A percentile compares a stretch with the other conserved stretches of the same genome.
phyloP scores from a whole-genome alignment of 768 basidiomycete genomes.

The Tephrocybe sp. region DNA sequence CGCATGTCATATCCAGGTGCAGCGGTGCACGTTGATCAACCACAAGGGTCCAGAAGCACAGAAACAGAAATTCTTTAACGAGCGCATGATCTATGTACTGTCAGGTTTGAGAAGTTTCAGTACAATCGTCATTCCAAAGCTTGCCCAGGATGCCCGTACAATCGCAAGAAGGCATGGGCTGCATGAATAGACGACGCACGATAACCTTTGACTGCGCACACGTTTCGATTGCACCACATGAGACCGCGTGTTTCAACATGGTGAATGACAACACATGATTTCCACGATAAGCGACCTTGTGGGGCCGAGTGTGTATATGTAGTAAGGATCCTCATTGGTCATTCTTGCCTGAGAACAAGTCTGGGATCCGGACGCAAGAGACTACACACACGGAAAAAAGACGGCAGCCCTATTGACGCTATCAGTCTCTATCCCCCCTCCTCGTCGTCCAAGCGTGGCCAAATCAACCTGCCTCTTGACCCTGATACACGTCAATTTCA shows the following conservation, averaged over 20 bases:
- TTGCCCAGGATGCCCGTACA: not conserved
- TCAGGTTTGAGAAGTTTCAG: not conserved
- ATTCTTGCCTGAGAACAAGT: too few species aligned
- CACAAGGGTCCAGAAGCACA: slow-evolving; percentile 1
- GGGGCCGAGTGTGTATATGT: too few species aligned
- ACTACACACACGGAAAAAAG: too few species aligned
- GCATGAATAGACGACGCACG: not conserved
- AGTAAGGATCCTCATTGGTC: too few species aligned
- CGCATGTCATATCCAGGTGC: not conserved
- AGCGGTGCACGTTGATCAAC: slow-evolving; percentile 1
- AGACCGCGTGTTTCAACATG: not conserved
- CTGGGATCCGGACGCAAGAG: too few species aligned
- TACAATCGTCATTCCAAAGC: not conserved
- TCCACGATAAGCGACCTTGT: not conserved
- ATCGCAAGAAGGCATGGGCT: not conserved
- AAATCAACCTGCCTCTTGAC: too few species aligned
- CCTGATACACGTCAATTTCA: too few species aligned
- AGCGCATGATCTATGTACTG: not conserved
- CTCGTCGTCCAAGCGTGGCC: too few species aligned
- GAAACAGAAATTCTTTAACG: not conserved
- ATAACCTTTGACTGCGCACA: not conserved
- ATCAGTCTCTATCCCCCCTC: too few species aligned
- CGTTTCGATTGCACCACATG: not conserved
- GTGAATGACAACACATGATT: not conserved
- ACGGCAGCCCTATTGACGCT: too few species aligned